These are phyloP conservation scores for Alternaria sp. DNA, from an alignment of 2,329 filamentous ascomycete species.

Conservation along the genomic window DNA sequence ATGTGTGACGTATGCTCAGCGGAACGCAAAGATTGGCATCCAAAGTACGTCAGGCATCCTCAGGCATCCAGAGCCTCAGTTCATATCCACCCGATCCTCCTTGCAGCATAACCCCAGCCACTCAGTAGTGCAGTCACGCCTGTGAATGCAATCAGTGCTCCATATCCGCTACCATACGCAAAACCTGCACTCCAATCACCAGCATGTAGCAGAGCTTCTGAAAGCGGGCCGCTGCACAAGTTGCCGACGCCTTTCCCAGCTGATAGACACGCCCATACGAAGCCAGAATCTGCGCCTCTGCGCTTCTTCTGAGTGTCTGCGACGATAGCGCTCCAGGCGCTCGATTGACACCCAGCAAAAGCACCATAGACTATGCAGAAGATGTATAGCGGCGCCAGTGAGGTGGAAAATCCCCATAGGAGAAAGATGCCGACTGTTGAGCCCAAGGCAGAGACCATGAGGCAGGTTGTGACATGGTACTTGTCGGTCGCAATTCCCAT, in stretches of 20 bases:
- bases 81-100: constrained; percentile 44
- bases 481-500: constrained; percentile 53
- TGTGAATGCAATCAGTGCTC: constrained; percentile 54
- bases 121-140: constrained; percentile 50
- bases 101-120: constrained; percentile 42
- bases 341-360: constrained; percentile 52
- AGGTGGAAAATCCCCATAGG: constrained; percentile 58
- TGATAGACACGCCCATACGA: constrained; percentile 59
- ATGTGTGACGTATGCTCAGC: constrained; percentile 4
- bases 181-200: constrained; percentile 48
- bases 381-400: constrained; percentile 51
- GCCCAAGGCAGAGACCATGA: constrained; percentile 49
- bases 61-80: background rate
- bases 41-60: background rate
- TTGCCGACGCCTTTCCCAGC: constrained; percentile 62
- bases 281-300: constrained; percentile 53
- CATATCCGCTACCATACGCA: constrained; percentile 56
- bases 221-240: constrained; percentile 61
- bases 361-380: constrained; percentile 56
- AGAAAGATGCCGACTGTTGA: constrained; percentile 51
- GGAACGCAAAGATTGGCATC: background rate
- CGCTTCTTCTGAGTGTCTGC: constrained; percentile 52
- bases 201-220: constrained; percentile 55
- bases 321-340: constrained; percentile 57
- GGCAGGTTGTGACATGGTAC: constrained; percentile 50